These are phyloP conservation scores for Leccinum boreale DNA, from an alignment of 768 basidiomycete genomes.

Conservation along the genomic window DNA sequence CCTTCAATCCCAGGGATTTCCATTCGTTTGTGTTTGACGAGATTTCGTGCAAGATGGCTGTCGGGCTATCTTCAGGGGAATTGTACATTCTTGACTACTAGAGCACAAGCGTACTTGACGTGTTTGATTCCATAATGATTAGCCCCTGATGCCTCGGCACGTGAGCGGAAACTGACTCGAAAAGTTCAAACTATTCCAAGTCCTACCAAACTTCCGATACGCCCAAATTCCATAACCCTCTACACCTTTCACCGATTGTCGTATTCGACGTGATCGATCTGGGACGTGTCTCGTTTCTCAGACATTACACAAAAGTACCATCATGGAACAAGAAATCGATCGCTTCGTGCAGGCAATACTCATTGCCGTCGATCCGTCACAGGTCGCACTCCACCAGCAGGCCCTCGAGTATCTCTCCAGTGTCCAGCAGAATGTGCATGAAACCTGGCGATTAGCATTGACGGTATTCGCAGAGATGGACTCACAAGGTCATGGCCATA, in stretches of 20 bases:
- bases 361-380: constrained; percentile 81
- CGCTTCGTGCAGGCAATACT: constrained; percentile 81
- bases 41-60: constrained; percentile 46
- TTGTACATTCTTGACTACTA: constrained; percentile 45
- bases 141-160: constrained; percentile 25
- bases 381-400: constrained; percentile 72
- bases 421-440: constrained; percentile 71
- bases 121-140: not conserved
- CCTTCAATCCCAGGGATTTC: constrained; percentile 46
- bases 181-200: not conserved
- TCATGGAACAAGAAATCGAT: constrained; percentile 74
- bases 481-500: constrained; percentile 53
- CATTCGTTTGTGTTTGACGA: constrained; percentile 56
- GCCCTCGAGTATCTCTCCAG: constrained; percentile 80
- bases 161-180: constrained; percentile 22
- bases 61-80: constrained; percentile 52
- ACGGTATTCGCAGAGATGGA: constrained; percentile 65
- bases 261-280: constrained; percentile 12
- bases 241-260: not conserved
- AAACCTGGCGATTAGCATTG: constrained; percentile 80
- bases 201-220: constrained; percentile 2
- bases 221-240: not conserved
- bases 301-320: constrained; percentile 10
- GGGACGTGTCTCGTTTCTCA: constrained; percentile 14
- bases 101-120: not conserved